Evolutionary conservation across 2,329 filamentous ascomycete species (phyloP).

Genomic region (Nigrograna mackinnonii): DNA sequence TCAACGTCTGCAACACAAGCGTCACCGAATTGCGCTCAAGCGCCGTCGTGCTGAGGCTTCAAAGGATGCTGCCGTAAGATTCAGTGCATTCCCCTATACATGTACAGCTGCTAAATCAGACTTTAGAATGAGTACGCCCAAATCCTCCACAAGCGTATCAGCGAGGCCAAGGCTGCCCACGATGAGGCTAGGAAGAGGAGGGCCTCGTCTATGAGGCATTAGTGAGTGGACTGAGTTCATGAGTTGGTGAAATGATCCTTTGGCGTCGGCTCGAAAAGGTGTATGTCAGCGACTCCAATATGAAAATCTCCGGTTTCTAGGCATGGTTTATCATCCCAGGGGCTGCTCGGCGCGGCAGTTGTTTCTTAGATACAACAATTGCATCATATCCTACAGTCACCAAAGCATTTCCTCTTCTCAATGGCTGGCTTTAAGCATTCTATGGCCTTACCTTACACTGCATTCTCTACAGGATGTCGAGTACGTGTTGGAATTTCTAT

Average conservation of each 20-base stretch:
- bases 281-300: slow-evolving; percentile 27
- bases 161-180: slow-evolving; percentile 93
- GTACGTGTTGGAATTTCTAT: too few species aligned
- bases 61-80: slow-evolving; percentile 93
- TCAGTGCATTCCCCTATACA: neutral
- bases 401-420: too few species aligned
- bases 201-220: slow-evolving; percentile 71
- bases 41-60: slow-evolving; percentile 94
- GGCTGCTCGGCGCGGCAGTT: slow-evolving; percentile 38
- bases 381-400: too few species aligned
- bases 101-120: slow-evolving; percentile 37
- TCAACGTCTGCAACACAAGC: slow-evolving; percentile 99
- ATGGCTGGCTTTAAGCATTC: too few species aligned
- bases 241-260: slow-evolving; percentile 38
- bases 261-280: slow-evolving; percentile 41
- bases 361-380: slow-evolving; percentile 40
- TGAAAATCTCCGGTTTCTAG: slow-evolving; percentile 35
- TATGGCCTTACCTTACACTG: too few species aligned
- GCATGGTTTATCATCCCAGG: slow-evolving; percentile 39
- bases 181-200: slow-evolving; percentile 94
- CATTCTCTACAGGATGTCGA: too few species aligned
- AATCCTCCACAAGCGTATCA: slow-evolving; percentile 94
- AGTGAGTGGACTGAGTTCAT: slow-evolving; percentile 34
- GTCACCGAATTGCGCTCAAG: slow-evolving; percentile 97
- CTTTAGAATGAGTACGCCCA: slow-evolving; percentile 92